These are phyloP conservation scores for Plasmodium chabaudi DNA, from an alignment of 169 alveolate genomes.

Conservation along the genomic window DNA sequence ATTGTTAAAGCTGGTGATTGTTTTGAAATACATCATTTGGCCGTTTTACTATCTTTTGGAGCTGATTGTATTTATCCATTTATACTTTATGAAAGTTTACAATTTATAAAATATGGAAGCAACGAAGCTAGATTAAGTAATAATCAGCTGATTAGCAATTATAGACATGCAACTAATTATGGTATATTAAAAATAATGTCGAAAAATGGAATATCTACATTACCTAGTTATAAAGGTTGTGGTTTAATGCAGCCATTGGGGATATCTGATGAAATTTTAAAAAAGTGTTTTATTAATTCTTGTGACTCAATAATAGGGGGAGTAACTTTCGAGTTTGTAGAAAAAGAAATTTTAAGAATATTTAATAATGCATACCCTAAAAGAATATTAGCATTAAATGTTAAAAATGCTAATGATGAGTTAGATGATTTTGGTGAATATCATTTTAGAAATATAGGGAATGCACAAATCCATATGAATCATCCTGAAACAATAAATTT, in stretches of 20 bases:
- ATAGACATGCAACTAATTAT: constrained; percentile 75
- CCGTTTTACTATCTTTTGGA: constrained; percentile 82
- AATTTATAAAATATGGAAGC: constrained; percentile 41
- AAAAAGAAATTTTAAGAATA: constrained; percentile 71
- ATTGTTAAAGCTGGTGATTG: constrained; percentile 78
- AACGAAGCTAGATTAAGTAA: constrained; percentile 69
- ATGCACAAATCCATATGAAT: constrained; percentile 82
- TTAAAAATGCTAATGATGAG: constrained; percentile 79
- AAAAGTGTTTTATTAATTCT: constrained; percentile 71
- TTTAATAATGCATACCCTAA: constrained; percentile 79
- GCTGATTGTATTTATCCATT: constrained; percentile 87
- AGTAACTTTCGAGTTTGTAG: constrained; percentile 73
- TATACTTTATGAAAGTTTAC: constrained; percentile 80
- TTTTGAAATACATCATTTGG: constrained; percentile 78
- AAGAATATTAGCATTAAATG: constrained; percentile 74
- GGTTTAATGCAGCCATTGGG: constrained; percentile 82
- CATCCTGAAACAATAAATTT: constrained; percentile 84
- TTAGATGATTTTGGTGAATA: constrained; percentile 82
- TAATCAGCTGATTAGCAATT: constrained; percentile 74
- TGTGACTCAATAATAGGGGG: constrained; percentile 77
- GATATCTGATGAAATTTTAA: constrained; percentile 74
- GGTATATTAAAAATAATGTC: constrained; percentile 84
- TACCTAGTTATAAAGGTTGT: constrained; percentile 84
- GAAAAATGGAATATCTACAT: constrained; percentile 84
- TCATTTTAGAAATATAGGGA: constrained; percentile 82